Evolutionary conservation across 768 basidiomycete genomes (phyloP), one percentile per base, ranked within the genome.

Genomic region (Mycena metata): DNA sequence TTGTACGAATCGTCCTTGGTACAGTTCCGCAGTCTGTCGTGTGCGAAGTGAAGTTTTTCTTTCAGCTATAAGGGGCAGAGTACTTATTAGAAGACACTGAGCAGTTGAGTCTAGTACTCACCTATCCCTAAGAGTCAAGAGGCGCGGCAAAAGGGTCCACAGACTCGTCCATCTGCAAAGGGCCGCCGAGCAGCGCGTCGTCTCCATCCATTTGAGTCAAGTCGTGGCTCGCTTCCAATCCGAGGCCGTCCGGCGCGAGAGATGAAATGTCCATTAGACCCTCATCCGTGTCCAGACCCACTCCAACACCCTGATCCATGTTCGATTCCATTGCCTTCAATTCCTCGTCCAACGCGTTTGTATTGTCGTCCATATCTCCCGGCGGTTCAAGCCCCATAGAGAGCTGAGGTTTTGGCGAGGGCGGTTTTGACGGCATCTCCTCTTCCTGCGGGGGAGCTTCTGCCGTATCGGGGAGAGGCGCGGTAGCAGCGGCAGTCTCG

Each of bases 371-470:
- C 35, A 57, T 81, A 58, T 86, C 86, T 59, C 83, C 81, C 12
- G 82, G 82, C n/a, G 77, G 72, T 57, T 83, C 78, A 69, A 84
- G 59, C 80, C 85, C 64, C 86, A 93, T 75, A 77, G 83, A 74
- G 74, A 90, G 81, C 69, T 92, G 89, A 6, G 91, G 90, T 73
- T 89, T 88, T 1, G 90, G 92, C 36, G 91, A 86, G 23, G 90
- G 82, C 1, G 89, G 86, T 76, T 92, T 91, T 6, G 89, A 89
- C 21, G 82, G 85, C 33, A 79, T 76, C 65, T 89, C 89, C 39
- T 86, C 85, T 64, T 81, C 81, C 46, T 66, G 75, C 35, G 74
- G 74, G 43, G 76, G 75, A 23, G 76, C 74, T n/a, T 83, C 76
- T 9, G 60, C 51, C 21, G 66, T 76, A 50, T 76, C 77, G 21